Evolutionary conservation across 2,329 filamentous ascomycete species (phyloP).

Genomic region (Xenoacremonium recifei): DNA sequence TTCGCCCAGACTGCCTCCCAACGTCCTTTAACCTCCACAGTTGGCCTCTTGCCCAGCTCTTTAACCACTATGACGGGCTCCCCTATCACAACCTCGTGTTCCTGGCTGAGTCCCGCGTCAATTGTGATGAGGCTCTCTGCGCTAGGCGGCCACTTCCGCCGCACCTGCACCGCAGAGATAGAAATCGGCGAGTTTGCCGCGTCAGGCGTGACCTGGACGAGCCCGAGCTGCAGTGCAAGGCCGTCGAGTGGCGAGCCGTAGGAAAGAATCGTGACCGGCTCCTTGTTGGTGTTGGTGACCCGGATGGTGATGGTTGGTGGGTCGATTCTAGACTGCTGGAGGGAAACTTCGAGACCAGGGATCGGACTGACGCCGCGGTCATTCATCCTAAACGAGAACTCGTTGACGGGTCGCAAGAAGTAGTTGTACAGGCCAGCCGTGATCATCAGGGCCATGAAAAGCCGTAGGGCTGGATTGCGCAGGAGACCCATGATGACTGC

Average conservation of each 20-base stretch:
- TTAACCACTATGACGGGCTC: constrained; percentile 35
- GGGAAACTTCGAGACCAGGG: constrained; percentile 30
- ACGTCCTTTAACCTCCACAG: constrained; percentile 34
- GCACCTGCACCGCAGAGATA: constrained; percentile 36
- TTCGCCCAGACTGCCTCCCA: constrained; percentile 34
- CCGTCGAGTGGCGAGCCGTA: constrained; percentile 48
- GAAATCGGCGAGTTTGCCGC: constrained; percentile 33
- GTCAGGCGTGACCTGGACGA: constrained; percentile 38
- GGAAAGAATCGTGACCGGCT: constrained; percentile 39
- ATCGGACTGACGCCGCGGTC: constrained; percentile 11
- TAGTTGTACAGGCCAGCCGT: constrained; percentile 19
- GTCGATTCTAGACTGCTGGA: constrained; percentile 32
- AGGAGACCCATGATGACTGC: no score
- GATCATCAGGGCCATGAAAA: constrained; percentile 18
- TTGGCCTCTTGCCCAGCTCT: constrained; percentile 30
- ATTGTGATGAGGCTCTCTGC: constrained; percentile 39
- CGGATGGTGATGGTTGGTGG: constrained; percentile 35
- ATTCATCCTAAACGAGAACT: constrained; percentile 11
- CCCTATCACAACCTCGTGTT: constrained; percentile 36
- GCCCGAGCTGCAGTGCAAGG: constrained; percentile 39
- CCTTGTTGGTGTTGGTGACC: constrained; percentile 39
- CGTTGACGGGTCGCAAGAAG: constrained; percentile 12
- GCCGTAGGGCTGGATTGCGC: no score
- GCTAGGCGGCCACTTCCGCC: constrained; percentile 40
- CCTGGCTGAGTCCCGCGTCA: constrained; percentile 33